Percentiles rank a stretch among this genome's conserved stretches.
Conservation (phyloP, 768 basidiomycete genomes). For the Cystofilobasidium capitatum region DNA sequence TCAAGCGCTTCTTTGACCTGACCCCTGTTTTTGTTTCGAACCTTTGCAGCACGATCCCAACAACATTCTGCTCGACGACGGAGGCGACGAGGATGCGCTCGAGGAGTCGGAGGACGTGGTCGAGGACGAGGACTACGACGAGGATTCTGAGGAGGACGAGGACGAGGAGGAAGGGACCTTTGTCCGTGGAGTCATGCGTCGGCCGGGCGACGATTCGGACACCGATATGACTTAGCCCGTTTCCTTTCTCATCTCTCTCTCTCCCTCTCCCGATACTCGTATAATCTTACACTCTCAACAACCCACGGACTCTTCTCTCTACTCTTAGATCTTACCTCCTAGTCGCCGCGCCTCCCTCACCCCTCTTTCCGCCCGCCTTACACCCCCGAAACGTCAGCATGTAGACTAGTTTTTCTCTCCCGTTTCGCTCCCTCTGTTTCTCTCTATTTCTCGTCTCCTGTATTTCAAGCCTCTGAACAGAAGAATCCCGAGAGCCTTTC, state of each 20-base stretch:
- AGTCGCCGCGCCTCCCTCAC: too few relatives aligned
- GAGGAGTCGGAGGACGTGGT: slow-evolving; percentile 36
- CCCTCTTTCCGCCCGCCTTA: too few relatives aligned
- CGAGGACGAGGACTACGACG: slow-evolving; percentile 29
- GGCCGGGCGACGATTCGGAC: slow-evolving; percentile 1
- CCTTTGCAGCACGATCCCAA: slow-evolving; percentile 42
- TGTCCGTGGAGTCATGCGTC: slow-evolving; percentile 16
- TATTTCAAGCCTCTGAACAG: too few relatives aligned
- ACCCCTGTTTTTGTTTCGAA: neutral
- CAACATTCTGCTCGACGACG: slow-evolving; percentile 64
- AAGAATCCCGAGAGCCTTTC: too few relatives aligned
- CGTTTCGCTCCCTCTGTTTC: too few relatives aligned
- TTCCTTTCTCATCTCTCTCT: neutral
- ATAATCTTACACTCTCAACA: too few relatives aligned
- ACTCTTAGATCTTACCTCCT: too few relatives aligned
- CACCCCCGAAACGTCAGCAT: too few relatives aligned
- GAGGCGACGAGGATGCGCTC: slow-evolving; percentile 42
- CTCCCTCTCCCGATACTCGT: neutral
- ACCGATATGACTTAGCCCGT: slow-evolving; percentile 6
- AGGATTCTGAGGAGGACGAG: slow-evolving; percentile 10
- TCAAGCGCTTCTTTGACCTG: neutral
- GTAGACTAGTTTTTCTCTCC: too few relatives aligned
- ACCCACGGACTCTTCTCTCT: too few relatives aligned
- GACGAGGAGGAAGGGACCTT: slow-evolving; percentile 12
- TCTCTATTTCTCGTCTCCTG: too few relatives aligned